Percentiles rank a stretch among this genome's conserved stretches.
Evolutionary conservation across 2,329 filamentous ascomycete species (phyloP).

Genomic region (Fonsecaea multimorphosa): DNA sequence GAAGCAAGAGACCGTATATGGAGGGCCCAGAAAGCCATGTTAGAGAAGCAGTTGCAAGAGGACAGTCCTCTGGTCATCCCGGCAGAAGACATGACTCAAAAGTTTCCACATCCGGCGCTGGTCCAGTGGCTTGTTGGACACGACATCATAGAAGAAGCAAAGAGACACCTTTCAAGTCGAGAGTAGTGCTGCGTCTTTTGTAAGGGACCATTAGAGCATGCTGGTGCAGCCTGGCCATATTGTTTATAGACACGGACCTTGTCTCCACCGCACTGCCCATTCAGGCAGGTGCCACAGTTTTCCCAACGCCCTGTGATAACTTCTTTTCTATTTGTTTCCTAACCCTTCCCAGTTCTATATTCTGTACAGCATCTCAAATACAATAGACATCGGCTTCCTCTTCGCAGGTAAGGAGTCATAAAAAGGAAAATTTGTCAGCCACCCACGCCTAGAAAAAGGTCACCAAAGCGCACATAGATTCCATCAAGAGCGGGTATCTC

Average conservation of each 20-base stretch:
- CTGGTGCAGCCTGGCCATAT: not conserved
- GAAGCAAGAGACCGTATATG: slow-evolving; percentile 9
- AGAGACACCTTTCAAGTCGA: slow-evolving; percentile 1
- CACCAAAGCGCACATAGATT: not conserved
- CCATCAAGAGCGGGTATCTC: not conserved
- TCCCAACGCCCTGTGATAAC: not conserved
- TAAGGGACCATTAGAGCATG: not conserved
- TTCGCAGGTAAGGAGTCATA: not conserved
- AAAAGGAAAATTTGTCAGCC: not conserved
- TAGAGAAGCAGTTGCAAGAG: slow-evolving; percentile 16
- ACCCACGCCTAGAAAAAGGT: not conserved
- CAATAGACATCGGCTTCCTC: not conserved
- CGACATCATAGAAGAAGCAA: slow-evolving; percentile 14
- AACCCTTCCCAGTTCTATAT: not conserved
- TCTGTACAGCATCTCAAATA: not conserved
- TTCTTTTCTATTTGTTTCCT: not conserved
- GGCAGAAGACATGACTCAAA: slow-evolving; percentile 14
- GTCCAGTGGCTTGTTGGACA: slow-evolving; percentile 26
- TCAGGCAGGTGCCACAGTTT: not conserved
- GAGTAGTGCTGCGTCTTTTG: not conserved
- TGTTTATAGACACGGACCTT: not conserved
- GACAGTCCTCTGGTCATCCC: slow-evolving; percentile 2
- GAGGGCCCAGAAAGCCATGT: not conserved
- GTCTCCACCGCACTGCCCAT: not conserved
- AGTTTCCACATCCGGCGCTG: slow-evolving; percentile 18